These are phyloP conservation scores for Volutella citrinella DNA, from an alignment of 2,329 filamentous ascomycete species.

Conservation along the genomic window DNA sequence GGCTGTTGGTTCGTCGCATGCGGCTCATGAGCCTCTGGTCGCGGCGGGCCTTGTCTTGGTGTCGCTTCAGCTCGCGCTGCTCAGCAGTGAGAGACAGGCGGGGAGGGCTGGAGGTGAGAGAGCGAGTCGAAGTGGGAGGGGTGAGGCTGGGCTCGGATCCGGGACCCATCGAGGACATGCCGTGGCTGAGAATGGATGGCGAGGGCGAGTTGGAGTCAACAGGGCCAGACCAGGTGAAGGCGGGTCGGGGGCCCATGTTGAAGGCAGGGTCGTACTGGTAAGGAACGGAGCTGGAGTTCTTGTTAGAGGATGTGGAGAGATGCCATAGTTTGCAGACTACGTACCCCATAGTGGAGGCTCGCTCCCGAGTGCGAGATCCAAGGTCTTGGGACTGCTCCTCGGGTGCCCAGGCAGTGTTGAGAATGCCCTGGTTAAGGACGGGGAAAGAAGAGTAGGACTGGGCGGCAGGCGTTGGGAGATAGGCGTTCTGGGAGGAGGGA, in stretches of 20 bases:
- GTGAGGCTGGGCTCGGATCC: slow-evolving; percentile 50
- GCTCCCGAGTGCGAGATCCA: slow-evolving; percentile 11
- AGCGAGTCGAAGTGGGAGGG: slow-evolving; percentile 48
- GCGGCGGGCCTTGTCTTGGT: slow-evolving; percentile 56
- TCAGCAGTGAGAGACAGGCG: slow-evolving; percentile 53
- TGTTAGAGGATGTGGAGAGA: slow-evolving; percentile 10
- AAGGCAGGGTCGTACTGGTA: slow-evolving; percentile 51
- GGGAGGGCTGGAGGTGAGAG: slow-evolving; percentile 57
- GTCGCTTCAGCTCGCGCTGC: slow-evolving; percentile 60
- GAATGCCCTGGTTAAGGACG: slow-evolving; percentile 16
- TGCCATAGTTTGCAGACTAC: not conserved
- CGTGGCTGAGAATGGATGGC: slow-evolving; percentile 40
- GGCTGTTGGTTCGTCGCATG: slow-evolving; percentile 49
- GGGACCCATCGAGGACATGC: slow-evolving; percentile 44
- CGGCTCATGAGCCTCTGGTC: slow-evolving; percentile 54
- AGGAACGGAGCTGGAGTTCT: slow-evolving; percentile 41
- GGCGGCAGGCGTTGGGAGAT: slow-evolving; percentile 21
- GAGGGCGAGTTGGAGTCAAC: slow-evolving; percentile 22
- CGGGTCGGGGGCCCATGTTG: slow-evolving; percentile 48
- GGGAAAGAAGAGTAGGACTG: slow-evolving; percentile 24
- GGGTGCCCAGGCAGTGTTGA: slow-evolving; percentile 20
- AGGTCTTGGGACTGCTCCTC: slow-evolving; percentile 13
- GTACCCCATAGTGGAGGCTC: slow-evolving; percentile 23
- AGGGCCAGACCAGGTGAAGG: slow-evolving; percentile 51
- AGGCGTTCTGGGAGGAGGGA: slow-evolving; percentile 20